Conservation (phyloP, 768 basidiomycete species). For the Grammothele lineata region DNA sequence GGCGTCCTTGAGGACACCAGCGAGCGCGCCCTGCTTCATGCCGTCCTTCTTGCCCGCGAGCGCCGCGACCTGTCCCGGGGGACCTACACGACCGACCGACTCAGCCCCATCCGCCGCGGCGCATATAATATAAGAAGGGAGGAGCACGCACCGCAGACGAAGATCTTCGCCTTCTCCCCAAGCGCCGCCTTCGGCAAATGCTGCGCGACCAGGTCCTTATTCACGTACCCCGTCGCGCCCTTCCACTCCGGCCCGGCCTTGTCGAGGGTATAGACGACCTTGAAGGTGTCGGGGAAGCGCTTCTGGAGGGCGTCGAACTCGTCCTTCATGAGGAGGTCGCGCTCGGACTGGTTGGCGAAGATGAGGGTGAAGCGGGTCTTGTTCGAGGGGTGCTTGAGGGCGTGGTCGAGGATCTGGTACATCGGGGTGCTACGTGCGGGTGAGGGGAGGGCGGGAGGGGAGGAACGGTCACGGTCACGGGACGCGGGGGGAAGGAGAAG, state of each 20-base stretch:
- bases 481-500: not conserved
- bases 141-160: slow-evolving; percentile 70
- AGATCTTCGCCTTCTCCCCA: slow-evolving; percentile 80
- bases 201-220: slow-evolving; percentile 65
- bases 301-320: slow-evolving; percentile 69
- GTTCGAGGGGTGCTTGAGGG: slow-evolving; percentile 69
- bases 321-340: slow-evolving; percentile 84
- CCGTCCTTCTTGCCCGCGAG: slow-evolving; percentile 88
- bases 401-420: slow-evolving; percentile 77
- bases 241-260: slow-evolving; percentile 67
- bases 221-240: slow-evolving; percentile 69
- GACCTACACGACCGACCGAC: slow-evolving; percentile 42
- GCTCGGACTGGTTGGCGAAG: slow-evolving; percentile 86
- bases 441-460: slow-evolving; percentile 5
- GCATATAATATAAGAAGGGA: too few relatives aligned
- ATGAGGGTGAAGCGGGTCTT: slow-evolving; percentile 93
- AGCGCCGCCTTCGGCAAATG: slow-evolving; percentile 61
- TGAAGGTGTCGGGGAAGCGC: slow-evolving; percentile 65
- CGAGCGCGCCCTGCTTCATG: slow-evolving; percentile 78
- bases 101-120: too few relatives aligned
- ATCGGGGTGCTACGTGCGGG: slow-evolving; percentile 60
- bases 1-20: slow-evolving; percentile 79
- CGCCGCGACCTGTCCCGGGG: slow-evolving; percentile 85
- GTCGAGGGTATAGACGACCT: slow-evolving; percentile 86
- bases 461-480: too few relatives aligned